Evolutionary conservation across 345 rosid genomes (phyloP).

Genomic region (Draba incana): DNA sequence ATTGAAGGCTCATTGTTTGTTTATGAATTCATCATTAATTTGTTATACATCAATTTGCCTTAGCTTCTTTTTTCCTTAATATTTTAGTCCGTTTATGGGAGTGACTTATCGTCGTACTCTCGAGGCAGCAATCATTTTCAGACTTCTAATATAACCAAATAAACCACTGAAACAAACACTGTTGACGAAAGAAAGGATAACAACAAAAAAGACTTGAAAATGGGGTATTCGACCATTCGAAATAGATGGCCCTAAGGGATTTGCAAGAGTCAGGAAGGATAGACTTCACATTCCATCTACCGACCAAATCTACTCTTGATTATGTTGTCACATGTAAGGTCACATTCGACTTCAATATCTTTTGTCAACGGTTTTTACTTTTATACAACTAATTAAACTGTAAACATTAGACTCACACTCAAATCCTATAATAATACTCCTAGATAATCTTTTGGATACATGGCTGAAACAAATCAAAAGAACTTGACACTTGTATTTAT

Average conservation of each 20-base stretch:
- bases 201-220: neutral
- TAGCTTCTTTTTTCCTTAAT: neutral
- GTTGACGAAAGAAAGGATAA: neutral
- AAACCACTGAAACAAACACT: neutral
- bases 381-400: neutral
- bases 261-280: constrained; percentile 26
- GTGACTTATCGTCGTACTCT: neutral
- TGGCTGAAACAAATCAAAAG: neutral
- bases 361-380: constrained; percentile 6
- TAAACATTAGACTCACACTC: neutral
- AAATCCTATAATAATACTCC: neutral
- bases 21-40: too few relatives aligned
- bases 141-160: neutral
- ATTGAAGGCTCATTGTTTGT: neutral
- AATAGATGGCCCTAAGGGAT: constrained; percentile 13
- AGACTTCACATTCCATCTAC: constrained; percentile 11
- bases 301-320: constrained; percentile 16
- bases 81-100: neutral
- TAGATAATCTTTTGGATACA: too few relatives aligned
- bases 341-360: constrained; percentile 6
- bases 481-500: constrained; percentile 23
- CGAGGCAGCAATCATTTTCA: constrained; percentile 1
- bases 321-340: constrained; percentile 21
- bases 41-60: neutral
- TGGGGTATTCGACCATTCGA: neutral